These are phyloP conservation scores for Croton laevigatus DNA, from an alignment of 441 rosid genomes.

Conservation along the genomic window DNA sequence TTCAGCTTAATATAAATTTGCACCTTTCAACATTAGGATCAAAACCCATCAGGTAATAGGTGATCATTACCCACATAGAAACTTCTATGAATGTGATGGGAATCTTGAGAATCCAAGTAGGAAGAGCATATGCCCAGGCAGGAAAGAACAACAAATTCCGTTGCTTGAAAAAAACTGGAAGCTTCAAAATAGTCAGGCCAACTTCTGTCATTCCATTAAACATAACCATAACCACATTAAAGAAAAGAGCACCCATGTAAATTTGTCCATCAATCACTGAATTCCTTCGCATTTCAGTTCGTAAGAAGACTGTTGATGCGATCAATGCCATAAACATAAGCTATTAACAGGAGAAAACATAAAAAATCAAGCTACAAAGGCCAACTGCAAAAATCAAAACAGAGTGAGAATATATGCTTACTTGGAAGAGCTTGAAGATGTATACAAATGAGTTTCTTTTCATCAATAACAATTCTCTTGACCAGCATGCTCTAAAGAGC, in stretches of 20 bases:
- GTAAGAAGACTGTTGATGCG: slow-evolving; percentile 39
- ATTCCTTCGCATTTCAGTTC: slow-evolving; percentile 56
- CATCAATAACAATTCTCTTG: slow-evolving; percentile 75
- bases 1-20: not conserved
- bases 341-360: slow-evolving; percentile 26
- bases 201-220: slow-evolving; percentile 70
- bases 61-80: slow-evolving; percentile 50
- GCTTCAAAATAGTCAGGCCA: slow-evolving; percentile 59
- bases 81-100: slow-evolving; percentile 60
- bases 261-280: slow-evolving; percentile 48
- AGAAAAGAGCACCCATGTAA: slow-evolving; percentile 64
- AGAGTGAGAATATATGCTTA: slow-evolving; percentile 12
- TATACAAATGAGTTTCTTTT: slow-evolving; percentile 44
- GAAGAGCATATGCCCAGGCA: slow-evolving; percentile 61
- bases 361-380: not conserved
- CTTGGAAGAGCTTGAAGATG: slow-evolving; percentile 69
- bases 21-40: slow-evolving; percentile 70
- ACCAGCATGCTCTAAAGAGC: slow-evolving; percentile 53
- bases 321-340: slow-evolving; percentile 39
- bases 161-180: slow-evolving; percentile 78
- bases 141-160: slow-evolving; percentile 67
- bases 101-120: slow-evolving; percentile 69
- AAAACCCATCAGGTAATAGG: slow-evolving; percentile 65
- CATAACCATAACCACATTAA: slow-evolving; percentile 42
- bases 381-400: not conserved